phyloP scores from a whole-genome alignment of 768 basidiomycete genomes.

The Boletus fagicola region DNA sequence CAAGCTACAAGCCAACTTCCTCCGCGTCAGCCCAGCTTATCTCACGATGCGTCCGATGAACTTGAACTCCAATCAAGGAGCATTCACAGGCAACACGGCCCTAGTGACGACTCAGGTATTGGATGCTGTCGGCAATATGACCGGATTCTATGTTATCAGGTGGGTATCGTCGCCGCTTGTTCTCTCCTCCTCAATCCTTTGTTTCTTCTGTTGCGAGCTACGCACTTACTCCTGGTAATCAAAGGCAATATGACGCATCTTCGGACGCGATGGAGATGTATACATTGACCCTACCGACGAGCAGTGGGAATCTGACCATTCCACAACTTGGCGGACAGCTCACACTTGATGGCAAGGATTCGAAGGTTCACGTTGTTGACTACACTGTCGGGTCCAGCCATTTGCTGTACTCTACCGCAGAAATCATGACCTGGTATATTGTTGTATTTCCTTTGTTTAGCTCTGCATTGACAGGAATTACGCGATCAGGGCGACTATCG shows the following conservation, averaged over 20 bases:
- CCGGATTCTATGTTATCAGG: conserved; percentile 45
- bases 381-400: conserved; percentile 44
- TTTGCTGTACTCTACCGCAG: conserved; percentile 47
- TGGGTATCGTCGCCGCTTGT: not conserved
- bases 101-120: conserved; percentile 49
- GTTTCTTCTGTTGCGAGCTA: not conserved
- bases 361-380: conserved; percentile 51
- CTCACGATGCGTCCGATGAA: conserved; percentile 48
- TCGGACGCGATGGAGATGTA: conserved; percentile 27
- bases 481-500: conserved; percentile 43
- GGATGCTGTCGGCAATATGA: conserved; percentile 46
- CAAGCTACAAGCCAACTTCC: conserved; percentile 51
- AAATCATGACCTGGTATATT: conserved; percentile 47
- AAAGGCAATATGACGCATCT: conserved; percentile 16
- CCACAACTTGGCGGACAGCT: conserved; percentile 45
- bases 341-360: conserved; percentile 49
- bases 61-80: conserved; percentile 38
- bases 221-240: conserved; percentile 3
- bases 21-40: conserved; percentile 49
- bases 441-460: not conserved
- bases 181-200: not conserved
- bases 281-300: conserved; percentile 44
- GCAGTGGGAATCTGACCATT: conserved; percentile 41
- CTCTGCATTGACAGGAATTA: not conserved
- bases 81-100: conserved; percentile 49